Evolutionary conservation across 176 grass and related monocot genomes (phyloP), one percentile per base, ranked within the genome.

Genomic region (Echinochloa phyllopogon): DNA sequence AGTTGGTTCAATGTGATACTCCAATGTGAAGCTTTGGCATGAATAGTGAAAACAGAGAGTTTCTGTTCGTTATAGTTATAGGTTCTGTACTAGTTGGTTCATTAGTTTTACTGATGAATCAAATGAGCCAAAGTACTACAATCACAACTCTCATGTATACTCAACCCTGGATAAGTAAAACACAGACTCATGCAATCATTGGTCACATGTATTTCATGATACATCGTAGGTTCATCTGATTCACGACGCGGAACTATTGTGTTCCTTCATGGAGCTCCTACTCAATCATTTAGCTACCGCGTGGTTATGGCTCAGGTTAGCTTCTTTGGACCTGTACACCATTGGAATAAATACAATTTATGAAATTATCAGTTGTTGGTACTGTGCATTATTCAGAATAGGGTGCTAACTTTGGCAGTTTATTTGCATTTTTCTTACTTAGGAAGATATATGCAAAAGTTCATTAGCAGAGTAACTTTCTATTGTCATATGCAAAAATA

Each of bases 181-280:
- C 33, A 69, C 23, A 39, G 74, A 37, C 53, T 71, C 18, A 16
- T 85, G 41, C 24, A 41, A 57, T 74, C 6, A 21, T 51, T 83
- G 9, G 13, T 85, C 64, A 57, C 43, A 76, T 92, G 29, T 17
- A 62, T 49, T 33, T 65, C 4, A 21, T 41, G 67, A 69, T 75
- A 45, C 23, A 49, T 86, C 82, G 53, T 88, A 98, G 95, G 95
- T 65, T 88, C 90, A 66, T 20, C 55, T 79, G 84, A 80, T 76
- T 85, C 85, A 37, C 76, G 65, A 5, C 90, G 89, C 61, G 95
- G 95, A 43, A 98, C 93, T 76, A 47, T 98, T 55, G 56, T 95
- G 53, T 98, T 98, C 75, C 79, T 98, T 91, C 95, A 95, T 7
- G 95, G 95, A n/a, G 93, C 95, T 88, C 95, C 95, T 73, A 88